Evolutionary conservation across 2,329 filamentous ascomycete genomes (phyloP).

Genomic region (Diaporthe vaccinii): DNA sequence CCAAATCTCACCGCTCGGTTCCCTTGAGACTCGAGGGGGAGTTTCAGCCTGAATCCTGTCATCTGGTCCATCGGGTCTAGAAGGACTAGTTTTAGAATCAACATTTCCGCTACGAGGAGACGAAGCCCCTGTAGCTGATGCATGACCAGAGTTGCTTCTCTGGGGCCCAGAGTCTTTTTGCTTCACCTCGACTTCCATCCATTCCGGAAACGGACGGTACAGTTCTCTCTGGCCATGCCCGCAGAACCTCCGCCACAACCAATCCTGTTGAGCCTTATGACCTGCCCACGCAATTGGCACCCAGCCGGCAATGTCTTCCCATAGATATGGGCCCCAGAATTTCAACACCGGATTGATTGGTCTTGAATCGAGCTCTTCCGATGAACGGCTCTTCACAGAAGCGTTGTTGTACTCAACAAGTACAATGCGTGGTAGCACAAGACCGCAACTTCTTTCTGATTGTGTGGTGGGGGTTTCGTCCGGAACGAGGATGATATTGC

Average conservation of each 20-base stretch:
- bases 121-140: no score
- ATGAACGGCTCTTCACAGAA: not conserved
- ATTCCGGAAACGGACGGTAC: not conserved
- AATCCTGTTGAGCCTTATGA: not conserved
- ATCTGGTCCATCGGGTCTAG: no score
- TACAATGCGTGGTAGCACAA: not conserved
- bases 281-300: not conserved
- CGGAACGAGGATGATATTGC: not conserved
- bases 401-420: not conserved
- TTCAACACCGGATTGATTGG: not conserved
- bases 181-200: not conserved
- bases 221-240: not conserved
- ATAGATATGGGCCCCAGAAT: not conserved
- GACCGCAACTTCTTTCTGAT: not conserved
- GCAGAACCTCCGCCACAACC: not conserved
- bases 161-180: no score
- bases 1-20: no score
- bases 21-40: no score
- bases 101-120: no score
- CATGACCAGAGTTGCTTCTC: no score
- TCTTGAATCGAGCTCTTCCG: not conserved
- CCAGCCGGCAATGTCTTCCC: not conserved
- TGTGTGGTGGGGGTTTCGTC: not conserved
- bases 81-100: no score
- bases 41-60: no score